Conservation (phyloP, 139 green algal genomes). For the Chlorella sp. region DNA sequence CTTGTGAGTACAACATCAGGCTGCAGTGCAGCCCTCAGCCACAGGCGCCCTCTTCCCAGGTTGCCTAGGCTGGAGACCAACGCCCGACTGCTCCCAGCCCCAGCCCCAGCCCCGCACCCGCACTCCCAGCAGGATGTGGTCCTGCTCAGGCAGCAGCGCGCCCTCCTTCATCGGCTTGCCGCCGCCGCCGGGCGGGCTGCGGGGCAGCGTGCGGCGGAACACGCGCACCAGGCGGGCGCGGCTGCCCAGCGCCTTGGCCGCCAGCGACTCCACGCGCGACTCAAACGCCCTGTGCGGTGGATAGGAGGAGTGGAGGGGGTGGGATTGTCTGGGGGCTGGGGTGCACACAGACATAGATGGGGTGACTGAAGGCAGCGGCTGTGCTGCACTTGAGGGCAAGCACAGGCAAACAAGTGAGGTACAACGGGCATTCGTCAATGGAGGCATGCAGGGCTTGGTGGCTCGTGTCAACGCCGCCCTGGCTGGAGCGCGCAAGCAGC, state of each 20-base stretch:
- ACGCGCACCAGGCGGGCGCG: constrained; percentile 59
- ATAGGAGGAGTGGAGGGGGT: neutral
- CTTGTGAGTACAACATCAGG: neutral
- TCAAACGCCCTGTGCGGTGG: neutral
- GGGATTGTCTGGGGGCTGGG: too few species aligned
- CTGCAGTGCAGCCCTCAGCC: neutral
- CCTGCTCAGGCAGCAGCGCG: constrained; percentile 1
- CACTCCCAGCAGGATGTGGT: constrained; percentile 42
- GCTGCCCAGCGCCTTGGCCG: constrained; percentile 52
- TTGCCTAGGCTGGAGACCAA: neutral
- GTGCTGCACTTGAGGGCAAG: too few species aligned
- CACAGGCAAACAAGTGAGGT: too few species aligned
- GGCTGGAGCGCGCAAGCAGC: neutral
- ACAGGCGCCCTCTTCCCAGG: neutral
- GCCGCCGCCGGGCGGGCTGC: neutral
- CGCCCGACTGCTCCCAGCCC: neutral
- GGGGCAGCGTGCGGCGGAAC: constrained; percentile 25
- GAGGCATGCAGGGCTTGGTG: neutral
- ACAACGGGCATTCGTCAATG: too few species aligned
- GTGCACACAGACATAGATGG: too few species aligned
- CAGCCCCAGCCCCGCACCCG: constrained; percentile 11
- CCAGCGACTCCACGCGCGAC: constrained; percentile 54
- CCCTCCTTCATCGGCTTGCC: constrained; percentile 7
- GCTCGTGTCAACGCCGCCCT: neutral
- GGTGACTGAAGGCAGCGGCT: too few species aligned